Conservation (phyloP, 2,329 filamentous ascomycete species). For the Hirsutella thompsonii region DNA sequence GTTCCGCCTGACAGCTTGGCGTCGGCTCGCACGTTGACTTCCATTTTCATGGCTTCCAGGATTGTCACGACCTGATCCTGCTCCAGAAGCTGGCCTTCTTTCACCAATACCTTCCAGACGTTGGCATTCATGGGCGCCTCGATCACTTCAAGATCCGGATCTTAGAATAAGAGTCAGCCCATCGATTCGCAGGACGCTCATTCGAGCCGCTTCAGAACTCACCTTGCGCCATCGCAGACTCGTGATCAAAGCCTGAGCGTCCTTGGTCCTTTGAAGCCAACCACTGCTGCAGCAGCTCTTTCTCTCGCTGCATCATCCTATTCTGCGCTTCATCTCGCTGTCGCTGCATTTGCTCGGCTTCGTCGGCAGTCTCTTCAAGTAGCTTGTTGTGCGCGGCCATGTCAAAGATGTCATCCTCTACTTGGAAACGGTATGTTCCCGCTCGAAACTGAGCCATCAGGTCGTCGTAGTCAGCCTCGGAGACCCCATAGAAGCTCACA, state of each 20-base stretch:
- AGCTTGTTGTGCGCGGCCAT: conserved; percentile 1
- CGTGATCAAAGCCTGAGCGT: not conserved
- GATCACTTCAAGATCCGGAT: not conserved
- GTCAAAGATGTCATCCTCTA: not conserved
- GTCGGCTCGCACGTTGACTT: conserved; percentile 20
- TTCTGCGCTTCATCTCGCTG: not conserved
- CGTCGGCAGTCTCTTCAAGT: not conserved
- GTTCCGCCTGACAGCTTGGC: not conserved
- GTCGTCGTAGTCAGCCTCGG: conserved; percentile 16
- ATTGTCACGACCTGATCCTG: conserved; percentile 19
- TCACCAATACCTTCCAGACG: conserved; percentile 38
- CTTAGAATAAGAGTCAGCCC: not conserved
- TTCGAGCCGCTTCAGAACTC: not conserved
- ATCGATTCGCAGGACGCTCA: too few species aligned
- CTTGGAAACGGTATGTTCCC: conserved; percentile 17
- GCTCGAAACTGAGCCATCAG: conserved; percentile 14
- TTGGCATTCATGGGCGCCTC: conserved; percentile 22
- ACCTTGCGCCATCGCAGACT: not conserved
- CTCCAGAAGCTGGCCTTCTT: conserved; percentile 21
- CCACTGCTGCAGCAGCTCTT: not conserved
- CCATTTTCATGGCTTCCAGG: conserved; percentile 45
- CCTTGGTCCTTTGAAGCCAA: not conserved
- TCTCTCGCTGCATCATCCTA: not conserved
- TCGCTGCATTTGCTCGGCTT: not conserved
- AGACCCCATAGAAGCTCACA: conserved; percentile 20